Conservation (phyloP, 352 stramenopile genomes). For the Pythium apleroticum region DNA sequence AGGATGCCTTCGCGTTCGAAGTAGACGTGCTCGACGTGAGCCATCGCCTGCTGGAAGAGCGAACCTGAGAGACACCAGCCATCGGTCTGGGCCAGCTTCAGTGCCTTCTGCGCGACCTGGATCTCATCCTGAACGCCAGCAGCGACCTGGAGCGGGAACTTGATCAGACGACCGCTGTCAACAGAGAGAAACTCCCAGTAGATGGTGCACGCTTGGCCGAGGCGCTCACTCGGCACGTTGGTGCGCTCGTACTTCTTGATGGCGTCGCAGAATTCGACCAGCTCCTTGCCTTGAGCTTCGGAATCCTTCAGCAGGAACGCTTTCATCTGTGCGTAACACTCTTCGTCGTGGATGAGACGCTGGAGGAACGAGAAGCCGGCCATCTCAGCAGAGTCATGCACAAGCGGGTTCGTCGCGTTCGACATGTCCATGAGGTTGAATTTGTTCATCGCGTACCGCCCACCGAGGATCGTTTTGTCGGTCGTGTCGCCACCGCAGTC, state of each 20-base stretch:
- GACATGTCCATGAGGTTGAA: slow-evolving; percentile 42
- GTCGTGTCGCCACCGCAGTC: slow-evolving; percentile 84
- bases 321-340: slow-evolving; percentile 85
- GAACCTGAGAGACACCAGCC: slow-evolving; percentile 36
- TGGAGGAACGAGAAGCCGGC: slow-evolving; percentile 85
- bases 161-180: slow-evolving; percentile 58
- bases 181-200: slow-evolving; percentile 82
- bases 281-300: slow-evolving; percentile 46
- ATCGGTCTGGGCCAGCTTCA: slow-evolving; percentile 27
- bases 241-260: slow-evolving; percentile 84
- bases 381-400: slow-evolving; percentile 63
- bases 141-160: slow-evolving; percentile 57
- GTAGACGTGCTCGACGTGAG: slow-evolving; percentile 60
- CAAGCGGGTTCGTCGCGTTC: slow-evolving; percentile 37
- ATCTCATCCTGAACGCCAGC: slow-evolving; percentile 63
- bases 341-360: slow-evolving; percentile 85
- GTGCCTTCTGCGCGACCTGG: slow-evolving; percentile 50
- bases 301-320: slow-evolving; percentile 68
- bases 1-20: slow-evolving; percentile 71
- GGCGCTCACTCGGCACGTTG: slow-evolving; percentile 59
- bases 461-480: slow-evolving; percentile 83
- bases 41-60: slow-evolving; percentile 72
- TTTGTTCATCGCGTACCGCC: slow-evolving; percentile 73
- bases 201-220: slow-evolving; percentile 75
- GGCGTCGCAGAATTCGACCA: slow-evolving; percentile 81